Percentiles rank a stretch among this genome's conserved stretches.
Conservation (phyloP, 2,329 filamentous ascomycete species). For the Clarireedia hainanense region DNA sequence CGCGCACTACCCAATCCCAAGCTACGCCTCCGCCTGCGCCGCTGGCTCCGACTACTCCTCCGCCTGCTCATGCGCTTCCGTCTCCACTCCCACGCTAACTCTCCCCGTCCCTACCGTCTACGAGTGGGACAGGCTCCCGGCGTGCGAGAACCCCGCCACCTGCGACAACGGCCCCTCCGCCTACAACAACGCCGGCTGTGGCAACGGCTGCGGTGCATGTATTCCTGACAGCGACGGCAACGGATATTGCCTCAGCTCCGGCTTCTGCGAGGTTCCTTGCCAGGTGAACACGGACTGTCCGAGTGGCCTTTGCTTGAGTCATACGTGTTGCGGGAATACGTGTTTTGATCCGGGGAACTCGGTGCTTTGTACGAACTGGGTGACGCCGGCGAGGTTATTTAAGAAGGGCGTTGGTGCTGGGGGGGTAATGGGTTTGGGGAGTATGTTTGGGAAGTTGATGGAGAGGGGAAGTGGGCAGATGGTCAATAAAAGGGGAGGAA, state of each 20-base stretch:
- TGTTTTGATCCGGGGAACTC: not conserved
- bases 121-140: not conserved
- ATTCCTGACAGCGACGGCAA: not conserved
- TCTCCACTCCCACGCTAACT: not conserved
- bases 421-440: not conserved
- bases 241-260: slow-evolving; percentile 1
- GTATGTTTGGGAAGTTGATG: not conserved
- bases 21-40: slow-evolving; percentile 4
- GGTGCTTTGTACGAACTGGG: not conserved
- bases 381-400: not conserved
- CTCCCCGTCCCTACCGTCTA: slow-evolving; percentile 1
- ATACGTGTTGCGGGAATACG: not conserved
- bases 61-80: slow-evolving; percentile 1
- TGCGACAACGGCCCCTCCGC: not conserved
- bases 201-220: not conserved
- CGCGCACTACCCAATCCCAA: not conserved
- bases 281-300: not conserved
- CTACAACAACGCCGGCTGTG: not conserved
- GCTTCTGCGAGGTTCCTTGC: not conserved
- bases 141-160: not conserved
- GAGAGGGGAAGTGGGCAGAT: not conserved
- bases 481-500: not conserved
- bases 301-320: not conserved
- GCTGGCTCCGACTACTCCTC: not conserved
- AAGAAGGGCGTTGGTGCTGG: not conserved